Conservation (phyloP, 805 yeast species). For the Candida coquimbonensis region DNA sequence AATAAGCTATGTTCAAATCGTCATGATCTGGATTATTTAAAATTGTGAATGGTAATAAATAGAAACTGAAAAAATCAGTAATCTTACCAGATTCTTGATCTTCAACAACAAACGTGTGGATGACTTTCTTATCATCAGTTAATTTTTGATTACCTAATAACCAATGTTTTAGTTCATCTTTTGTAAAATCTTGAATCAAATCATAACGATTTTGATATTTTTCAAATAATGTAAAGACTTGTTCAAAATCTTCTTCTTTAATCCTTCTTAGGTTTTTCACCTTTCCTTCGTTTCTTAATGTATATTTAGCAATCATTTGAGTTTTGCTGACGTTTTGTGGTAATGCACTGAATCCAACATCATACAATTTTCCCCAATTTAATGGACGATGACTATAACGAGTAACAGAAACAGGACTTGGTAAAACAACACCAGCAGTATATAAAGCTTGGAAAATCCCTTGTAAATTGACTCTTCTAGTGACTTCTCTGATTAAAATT, state of each 20-base stretch:
- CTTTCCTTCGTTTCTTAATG: conserved; percentile 48
- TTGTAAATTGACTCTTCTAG: conserved; percentile 79
- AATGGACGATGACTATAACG: conserved; percentile 91
- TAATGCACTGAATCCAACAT: conserved; percentile 81
- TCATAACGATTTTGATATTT: conserved; percentile 67
- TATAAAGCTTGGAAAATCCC: conserved; percentile 94
- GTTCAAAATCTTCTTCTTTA: conserved; percentile 53
- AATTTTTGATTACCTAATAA: conserved; percentile 45
- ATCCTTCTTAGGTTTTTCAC: conserved; percentile 46
- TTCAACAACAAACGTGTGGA: conserved; percentile 72
- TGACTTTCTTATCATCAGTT: conserved; percentile 39
- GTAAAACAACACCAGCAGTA: conserved; percentile 87
- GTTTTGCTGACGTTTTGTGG: conserved; percentile 66
- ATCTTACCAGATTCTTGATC: conserved; percentile 44
- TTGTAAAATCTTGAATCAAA: conserved; percentile 59
- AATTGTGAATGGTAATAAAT: conserved; percentile 81
- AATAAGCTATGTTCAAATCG: conserved; percentile 77
- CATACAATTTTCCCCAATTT: conserved; percentile 84
- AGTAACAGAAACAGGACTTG: conserved; percentile 85
- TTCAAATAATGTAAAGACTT: conserved; percentile 51
- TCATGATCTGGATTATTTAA: conserved; percentile 56
- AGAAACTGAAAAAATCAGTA: conserved; percentile 87
- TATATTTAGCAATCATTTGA: conserved; percentile 62
- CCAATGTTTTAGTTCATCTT: conserved; percentile 77
- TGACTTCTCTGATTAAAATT: conserved; percentile 85